Evolutionary conservation across 805 yeast species (phyloP), one percentile per base, ranked within the genome.

Genomic region (Wickerhamomyces chaumierensis): DNA sequence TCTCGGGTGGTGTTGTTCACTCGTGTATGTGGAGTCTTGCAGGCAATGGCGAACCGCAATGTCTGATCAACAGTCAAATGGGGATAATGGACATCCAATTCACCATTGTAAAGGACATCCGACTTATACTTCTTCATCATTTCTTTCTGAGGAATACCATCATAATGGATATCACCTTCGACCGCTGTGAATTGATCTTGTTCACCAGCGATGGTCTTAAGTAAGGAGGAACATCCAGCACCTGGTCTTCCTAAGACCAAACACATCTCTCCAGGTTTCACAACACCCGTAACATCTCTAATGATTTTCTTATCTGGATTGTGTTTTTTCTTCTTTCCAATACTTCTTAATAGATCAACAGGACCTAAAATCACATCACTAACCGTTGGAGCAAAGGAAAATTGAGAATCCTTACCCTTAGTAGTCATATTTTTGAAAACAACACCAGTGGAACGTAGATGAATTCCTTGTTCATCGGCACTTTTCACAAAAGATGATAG

Each of bases 201-300:
- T 45, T 73, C 76, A 40, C 76, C 78, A 13, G 86, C 74, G 46
- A 81, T 62, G 3, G 81, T 69, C 47, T 77, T 76, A 53, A 81
- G 61, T 36, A 81, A 63, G 3, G 86, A 72, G 5, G 88, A 76
- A 55, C 88, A 81, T 35, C 92, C 92, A 18, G 90, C 79, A 48
- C 90, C 87, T 2, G 90, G 87, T 44, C 81, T 71, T 37, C 83
- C 85, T 29, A 78, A 57, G 6, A 81, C 87, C 36, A 81, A 61
- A 25, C 76, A 67, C 76, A 79, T 70, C 49, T 79, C 86, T 47
- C 87, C 86, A 2, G 81, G 71, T 39, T 65, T 61, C 12, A 75
- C 73, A 17, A 63, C 45, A 28, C 62, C 50, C 3, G 41, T 31
- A 25, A 43, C 32, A 20, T 43, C 35, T 33, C 28, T 44, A 19